These are phyloP conservation scores for Cercophora newfieldiana DNA, from an alignment of 495 filamentous ascomycete genomes.

Conservation along the genomic window DNA sequence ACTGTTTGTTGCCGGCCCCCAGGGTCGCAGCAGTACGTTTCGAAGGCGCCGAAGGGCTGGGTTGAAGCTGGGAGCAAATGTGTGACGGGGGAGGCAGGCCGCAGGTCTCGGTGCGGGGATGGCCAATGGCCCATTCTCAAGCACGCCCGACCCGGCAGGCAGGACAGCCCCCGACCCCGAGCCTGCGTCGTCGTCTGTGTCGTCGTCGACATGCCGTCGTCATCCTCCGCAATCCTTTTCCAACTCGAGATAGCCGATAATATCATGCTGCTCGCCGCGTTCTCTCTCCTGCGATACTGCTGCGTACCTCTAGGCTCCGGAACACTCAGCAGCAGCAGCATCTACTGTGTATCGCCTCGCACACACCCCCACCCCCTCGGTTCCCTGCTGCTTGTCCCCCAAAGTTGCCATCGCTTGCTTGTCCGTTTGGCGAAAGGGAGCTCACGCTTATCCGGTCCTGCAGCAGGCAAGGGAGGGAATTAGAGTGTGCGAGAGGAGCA, in stretches of 20 bases:
- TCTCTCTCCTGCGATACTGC: not conserved
- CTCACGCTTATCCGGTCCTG: not conserved
- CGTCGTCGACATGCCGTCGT: not conserved
- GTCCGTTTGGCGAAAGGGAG: not conserved
- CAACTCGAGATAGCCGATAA: not conserved
- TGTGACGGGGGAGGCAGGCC: not conserved
- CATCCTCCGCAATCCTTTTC: not conserved
- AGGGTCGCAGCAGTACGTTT: conserved; percentile 3
- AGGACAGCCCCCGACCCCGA: not conserved
- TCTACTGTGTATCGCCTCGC: not conserved
- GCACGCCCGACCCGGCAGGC: not conserved
- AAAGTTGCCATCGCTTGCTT: not conserved
- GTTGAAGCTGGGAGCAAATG: not conserved
- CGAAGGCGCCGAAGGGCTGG: conserved; percentile 7
- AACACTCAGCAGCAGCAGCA: too few relatives aligned
- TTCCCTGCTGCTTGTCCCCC: not conserved
- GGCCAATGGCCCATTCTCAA: not conserved
- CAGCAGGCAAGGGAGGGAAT: not conserved
- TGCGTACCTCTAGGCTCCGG: not conserved
- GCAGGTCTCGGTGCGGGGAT: conserved; percentile 2
- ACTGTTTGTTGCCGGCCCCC: not conserved
- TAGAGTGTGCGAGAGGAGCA: not conserved
- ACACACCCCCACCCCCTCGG: not conserved
- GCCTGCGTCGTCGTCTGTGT: not conserved
- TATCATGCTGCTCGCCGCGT: not conserved